A percentile compares a stretch with the other conserved stretches of the same genome.
phyloP scores from a whole-genome alignment of 257 asterid species.

The Phtheirospermum japonicum region DNA sequence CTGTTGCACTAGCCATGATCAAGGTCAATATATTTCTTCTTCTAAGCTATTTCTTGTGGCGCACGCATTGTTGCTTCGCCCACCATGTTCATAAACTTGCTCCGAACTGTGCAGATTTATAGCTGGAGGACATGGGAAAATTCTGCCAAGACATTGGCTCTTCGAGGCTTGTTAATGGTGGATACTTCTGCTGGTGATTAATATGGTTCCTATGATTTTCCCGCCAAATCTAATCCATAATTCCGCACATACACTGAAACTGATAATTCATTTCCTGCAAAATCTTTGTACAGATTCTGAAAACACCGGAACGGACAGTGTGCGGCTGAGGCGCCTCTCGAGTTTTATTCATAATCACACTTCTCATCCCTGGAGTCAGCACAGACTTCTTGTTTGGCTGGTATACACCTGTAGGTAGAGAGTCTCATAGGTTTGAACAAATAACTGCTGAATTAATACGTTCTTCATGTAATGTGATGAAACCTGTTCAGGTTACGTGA shows the following conservation, averaged over 20 bases:
- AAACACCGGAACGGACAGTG: constrained; percentile 35
- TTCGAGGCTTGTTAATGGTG: constrained; percentile 54
- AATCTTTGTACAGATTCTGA: constrained; percentile 35
- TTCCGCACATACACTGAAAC: constrained; percentile 1
- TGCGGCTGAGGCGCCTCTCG: constrained; percentile 57
- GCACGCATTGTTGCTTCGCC: background rate
- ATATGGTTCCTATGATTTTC: background rate
- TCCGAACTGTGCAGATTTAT: constrained; percentile 49
- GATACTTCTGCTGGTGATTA: constrained; percentile 29
- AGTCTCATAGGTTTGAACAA: background rate
- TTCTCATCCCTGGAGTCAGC: constrained; percentile 95
- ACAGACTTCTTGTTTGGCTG: constrained; percentile 88
- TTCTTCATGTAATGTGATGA: background rate
- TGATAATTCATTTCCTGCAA: constrained; percentile 2
- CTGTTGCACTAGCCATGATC: constrained; percentile 81
- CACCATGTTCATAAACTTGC: background rate
- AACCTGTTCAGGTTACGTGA: background rate
- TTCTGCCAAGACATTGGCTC: constrained; percentile 72
- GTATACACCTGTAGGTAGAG: constrained; percentile 40
- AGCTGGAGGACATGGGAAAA: constrained; percentile 96
- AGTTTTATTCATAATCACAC: constrained; percentile 63
- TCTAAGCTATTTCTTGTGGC: constrained; percentile 17
- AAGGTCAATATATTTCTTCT: constrained; percentile 46
- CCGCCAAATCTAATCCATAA: background rate
- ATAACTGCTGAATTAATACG: constrained; percentile 6